Percentiles rank a stretch among this genome's conserved stretches.
These are phyloP conservation scores for Rhododendron molle DNA, from an alignment of 148 eudicot species.

Conservation along the genomic window DNA sequence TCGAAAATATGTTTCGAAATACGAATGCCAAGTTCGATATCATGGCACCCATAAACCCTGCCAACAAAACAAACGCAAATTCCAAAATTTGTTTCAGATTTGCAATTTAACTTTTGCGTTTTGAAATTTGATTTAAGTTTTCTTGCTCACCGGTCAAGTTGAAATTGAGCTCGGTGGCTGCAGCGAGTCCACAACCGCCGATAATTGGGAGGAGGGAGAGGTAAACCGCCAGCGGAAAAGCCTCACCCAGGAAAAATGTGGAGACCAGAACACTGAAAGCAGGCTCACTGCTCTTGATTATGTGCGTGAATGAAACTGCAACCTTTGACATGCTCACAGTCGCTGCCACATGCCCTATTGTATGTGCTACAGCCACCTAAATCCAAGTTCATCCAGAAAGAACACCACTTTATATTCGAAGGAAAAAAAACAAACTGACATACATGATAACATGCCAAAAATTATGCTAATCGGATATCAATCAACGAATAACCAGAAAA, in stretches of 20 bases:
- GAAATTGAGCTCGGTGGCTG: slow-evolving; percentile 58
- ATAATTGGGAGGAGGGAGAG: slow-evolving; percentile 47
- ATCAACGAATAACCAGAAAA: no score
- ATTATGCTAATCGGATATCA: no score
- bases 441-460: no score
- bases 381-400: background rate
- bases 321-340: slow-evolving; percentile 64
- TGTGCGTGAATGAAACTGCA: slow-evolving; percentile 55
- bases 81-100: background rate
- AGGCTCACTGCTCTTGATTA: slow-evolving; percentile 47
- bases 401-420: background rate
- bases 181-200: slow-evolving; percentile 52
- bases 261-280: slow-evolving; percentile 46
- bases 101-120: background rate
- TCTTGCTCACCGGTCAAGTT: slow-evolving; percentile 36
- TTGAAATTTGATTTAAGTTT: background rate
- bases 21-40: slow-evolving; percentile 52
- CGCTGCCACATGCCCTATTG: slow-evolving; percentile 61
- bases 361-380: slow-evolving; percentile 56
- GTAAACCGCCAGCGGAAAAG: slow-evolving; percentile 39
- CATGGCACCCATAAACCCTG: slow-evolving; percentile 62
- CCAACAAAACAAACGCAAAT: background rate
- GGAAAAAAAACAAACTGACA: background rate
- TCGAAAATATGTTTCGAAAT: slow-evolving; percentile 51
- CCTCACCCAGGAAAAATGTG: slow-evolving; percentile 34